Evolutionary conservation across 768 basidiomycete genomes (phyloP), one percentile per base, ranked within the genome.

Genomic region (Coprinopsis marcescibilis): DNA sequence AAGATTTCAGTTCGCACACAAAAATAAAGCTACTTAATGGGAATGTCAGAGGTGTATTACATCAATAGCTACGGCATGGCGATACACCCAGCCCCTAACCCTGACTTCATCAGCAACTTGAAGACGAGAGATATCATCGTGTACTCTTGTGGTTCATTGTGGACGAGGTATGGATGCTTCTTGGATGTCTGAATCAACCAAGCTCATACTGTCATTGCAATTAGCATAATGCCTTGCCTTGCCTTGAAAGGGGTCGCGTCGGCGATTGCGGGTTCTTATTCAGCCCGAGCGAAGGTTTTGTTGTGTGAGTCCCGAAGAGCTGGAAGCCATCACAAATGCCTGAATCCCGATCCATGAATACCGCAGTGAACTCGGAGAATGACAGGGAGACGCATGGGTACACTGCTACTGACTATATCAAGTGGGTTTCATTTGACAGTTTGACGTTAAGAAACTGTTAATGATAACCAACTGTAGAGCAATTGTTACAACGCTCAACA

Each of bases 101-200:
- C 82, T 1, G 88, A 87, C 34, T 90, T 83, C 58, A 59, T 97
- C 41, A 63, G 76, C 11, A 75, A 77, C 43, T 67, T 95, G 8
- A 64, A 66, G 3, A 66, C 72, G 24, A 76, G 76, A 46, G 78
- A 87, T 52, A 68, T 85, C 2, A 68, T 97, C 23, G 81, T 97
- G 2, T 96, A 95, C 61, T 93, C 90, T 2, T 93, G 92, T 59
- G 93, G 93, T 4, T 95, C 92, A 1, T 68, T 97, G 6, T 97
- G 90, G 90, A 97, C 93, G 12, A 91, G 88, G 89, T 83, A 44
- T 41, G 71, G 34, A 39, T 19, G 14, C 23, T 30, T 5, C 14
- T 34, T 20, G 11, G 23, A 35, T 11, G 19, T 30, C 37, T 48
- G 6, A 15, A 29, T 6, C 5, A 11, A 19, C 6, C 21, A 27